Evolutionary conservation across 495 filamentous ascomycete species (phyloP).

Genomic region (Melanomma pulvis-pyrius): DNA sequence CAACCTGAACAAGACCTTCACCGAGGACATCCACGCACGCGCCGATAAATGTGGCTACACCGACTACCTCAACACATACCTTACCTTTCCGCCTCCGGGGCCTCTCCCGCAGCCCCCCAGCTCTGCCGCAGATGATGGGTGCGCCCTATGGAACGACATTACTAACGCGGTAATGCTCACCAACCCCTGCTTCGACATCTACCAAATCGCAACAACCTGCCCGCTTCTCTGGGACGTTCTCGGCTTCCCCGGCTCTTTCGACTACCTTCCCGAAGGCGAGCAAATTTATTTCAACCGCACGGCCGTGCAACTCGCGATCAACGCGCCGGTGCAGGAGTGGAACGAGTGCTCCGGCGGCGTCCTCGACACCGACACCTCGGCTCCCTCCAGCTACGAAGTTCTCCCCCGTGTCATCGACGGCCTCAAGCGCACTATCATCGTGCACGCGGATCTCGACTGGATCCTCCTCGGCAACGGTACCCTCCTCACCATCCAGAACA

Average conservation of each 20-base stretch:
- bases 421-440: constrained; percentile 69
- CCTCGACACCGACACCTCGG: constrained; percentile 38
- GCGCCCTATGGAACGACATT: constrained; percentile 57
- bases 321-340: constrained; percentile 34
- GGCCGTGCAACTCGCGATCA: constrained; percentile 69
- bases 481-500: constrained; percentile 75
- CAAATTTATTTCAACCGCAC: constrained; percentile 75
- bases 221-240: constrained; percentile 55
- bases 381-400: constrained; percentile 43
- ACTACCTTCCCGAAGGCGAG: constrained; percentile 49
- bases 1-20: constrained; percentile 59
- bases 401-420: constrained; percentile 73
- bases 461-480: constrained; percentile 68
- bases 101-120: constrained; percentile 47
- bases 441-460: constrained; percentile 66
- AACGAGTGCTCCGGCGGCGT: constrained; percentile 35
- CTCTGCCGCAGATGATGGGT: constrained; percentile 42
- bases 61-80: constrained; percentile 58
- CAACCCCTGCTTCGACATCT: constrained; percentile 67
- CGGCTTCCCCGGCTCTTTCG: constrained; percentile 50
- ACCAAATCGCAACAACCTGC: constrained; percentile 56
- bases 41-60: constrained; percentile 61
- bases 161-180: constrained; percentile 50
- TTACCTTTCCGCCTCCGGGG: constrained; percentile 61
- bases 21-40: constrained; percentile 51